Conservation (phyloP, 129 eudicot genomes). For the Arctium lappa region DNA sequence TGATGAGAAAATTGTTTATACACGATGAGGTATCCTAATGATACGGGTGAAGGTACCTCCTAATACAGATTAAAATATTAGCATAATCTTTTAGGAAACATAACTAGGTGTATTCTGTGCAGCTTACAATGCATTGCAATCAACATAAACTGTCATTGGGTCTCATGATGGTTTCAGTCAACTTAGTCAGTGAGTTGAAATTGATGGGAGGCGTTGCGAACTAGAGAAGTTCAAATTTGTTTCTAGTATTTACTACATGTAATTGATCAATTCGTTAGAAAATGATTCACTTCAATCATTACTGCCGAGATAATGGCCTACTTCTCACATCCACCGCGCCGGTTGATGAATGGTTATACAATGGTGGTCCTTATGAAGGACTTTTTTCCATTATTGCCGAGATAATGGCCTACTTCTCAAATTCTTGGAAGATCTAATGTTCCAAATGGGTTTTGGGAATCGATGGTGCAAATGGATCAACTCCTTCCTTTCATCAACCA, state of each 20-base stretch:
- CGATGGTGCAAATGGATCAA: no score
- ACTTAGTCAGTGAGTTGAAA: neutral
- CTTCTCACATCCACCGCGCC: no score
- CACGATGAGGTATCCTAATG: neutral
- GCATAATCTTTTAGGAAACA: neutral
- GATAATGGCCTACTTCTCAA: no score
- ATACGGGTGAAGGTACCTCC: neutral
- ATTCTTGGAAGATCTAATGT: no score
- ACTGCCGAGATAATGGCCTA: no score
- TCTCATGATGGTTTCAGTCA: neutral
- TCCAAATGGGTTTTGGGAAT: no score
- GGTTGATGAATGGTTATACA: no score
- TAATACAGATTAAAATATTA: neutral
- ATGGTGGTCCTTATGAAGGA: no score
- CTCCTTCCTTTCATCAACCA: no score
- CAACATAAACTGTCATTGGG: neutral
- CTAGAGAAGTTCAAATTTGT: neutral
- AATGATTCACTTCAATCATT: neutral
- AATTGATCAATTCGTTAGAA: neutral
- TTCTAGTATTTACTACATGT: neutral
- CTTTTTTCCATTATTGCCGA: no score
- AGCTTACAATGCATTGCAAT: neutral
- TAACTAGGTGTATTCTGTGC: neutral
- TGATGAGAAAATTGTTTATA: neutral
- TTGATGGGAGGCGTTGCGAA: neutral